phyloP scores from a whole-genome alignment of 2,329 filamentous ascomycete genomes.

The Verticillium tricorpus region DNA sequence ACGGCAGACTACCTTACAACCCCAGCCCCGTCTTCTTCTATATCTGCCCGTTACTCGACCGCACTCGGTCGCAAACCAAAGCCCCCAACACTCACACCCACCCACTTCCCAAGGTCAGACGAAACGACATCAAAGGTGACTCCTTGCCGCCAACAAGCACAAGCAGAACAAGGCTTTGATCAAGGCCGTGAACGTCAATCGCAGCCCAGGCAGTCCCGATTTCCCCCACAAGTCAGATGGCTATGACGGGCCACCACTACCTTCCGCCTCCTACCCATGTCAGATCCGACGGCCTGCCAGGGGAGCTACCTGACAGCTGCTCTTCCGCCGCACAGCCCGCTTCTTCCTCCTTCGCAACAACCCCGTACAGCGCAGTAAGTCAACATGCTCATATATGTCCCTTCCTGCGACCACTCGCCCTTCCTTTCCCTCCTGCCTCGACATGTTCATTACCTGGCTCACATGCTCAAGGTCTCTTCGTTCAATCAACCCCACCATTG shows the following conservation, averaged over 20 bases:
- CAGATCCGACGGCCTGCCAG: conserved; percentile 6
- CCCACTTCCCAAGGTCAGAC: not conserved
- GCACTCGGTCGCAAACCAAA: not conserved
- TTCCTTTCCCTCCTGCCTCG: not conserved
- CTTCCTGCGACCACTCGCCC: not conserved
- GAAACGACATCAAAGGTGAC: not conserved
- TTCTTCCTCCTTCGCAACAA: conserved; percentile 8
- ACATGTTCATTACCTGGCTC: not conserved
- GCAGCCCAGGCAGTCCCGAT: not conserved
- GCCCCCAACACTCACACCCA: not conserved
- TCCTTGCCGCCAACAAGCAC: not conserved
- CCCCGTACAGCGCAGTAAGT: conserved; percentile 27
- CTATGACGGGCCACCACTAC: conserved; percentile 12
- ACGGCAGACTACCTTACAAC: not conserved
- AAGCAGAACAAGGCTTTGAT: not conserved
- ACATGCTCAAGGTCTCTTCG: conserved; percentile 20
- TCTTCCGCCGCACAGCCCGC: conserved; percentile 4
- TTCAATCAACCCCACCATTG: conserved; percentile 26
- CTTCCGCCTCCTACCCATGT: conserved; percentile 3
- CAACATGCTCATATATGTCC: not conserved
- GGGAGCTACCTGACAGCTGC: conserved; percentile 6
- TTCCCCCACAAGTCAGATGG: not conserved
- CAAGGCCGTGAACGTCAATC: not conserved
- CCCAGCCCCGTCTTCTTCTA: not conserved
- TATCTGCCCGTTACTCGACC: not conserved